phyloP scores from a whole-genome alignment of 192 early-diverging fungal species.

The Gonapodya prolifera region DNA sequence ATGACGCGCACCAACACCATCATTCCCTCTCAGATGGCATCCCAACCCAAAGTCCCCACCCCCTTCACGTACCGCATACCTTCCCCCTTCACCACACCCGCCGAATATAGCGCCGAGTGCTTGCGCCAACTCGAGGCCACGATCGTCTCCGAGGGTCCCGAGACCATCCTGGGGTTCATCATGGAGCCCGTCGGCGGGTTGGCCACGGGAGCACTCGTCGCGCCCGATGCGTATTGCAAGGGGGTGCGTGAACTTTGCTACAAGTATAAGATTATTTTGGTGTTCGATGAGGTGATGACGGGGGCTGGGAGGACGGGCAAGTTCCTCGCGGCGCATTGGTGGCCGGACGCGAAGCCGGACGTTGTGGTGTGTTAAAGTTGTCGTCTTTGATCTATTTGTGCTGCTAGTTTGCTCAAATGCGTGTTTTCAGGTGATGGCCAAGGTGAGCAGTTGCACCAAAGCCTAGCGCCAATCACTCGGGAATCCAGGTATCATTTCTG shows the following conservation, averaged over 20 bases:
- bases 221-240: neutral
- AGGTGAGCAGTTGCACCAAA: too few species aligned
- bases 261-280: neutral
- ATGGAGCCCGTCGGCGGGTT: neutral
- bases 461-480: too few species aligned
- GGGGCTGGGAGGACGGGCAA: neutral
- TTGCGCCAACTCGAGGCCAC: neutral
- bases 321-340: neutral
- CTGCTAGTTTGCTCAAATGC: too few species aligned
- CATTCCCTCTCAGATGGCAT: neutral
- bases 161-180: neutral
- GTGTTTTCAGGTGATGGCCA: neutral
- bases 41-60: constrained; percentile 1
- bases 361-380: neutral
- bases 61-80: constrained; percentile 3
- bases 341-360: neutral
- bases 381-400: too few species aligned
- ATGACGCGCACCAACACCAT: neutral
- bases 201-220: neutral
- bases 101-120: neutral
- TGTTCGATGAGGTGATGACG: constrained; percentile 2
- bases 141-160: neutral
- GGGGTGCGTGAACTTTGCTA: neutral
- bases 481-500: too few species aligned
- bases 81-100: neutral